Base-by-base conservation (phyloP, 2,329 filamentous ascomycete species). In the Fusarium buxicola region DNA sequence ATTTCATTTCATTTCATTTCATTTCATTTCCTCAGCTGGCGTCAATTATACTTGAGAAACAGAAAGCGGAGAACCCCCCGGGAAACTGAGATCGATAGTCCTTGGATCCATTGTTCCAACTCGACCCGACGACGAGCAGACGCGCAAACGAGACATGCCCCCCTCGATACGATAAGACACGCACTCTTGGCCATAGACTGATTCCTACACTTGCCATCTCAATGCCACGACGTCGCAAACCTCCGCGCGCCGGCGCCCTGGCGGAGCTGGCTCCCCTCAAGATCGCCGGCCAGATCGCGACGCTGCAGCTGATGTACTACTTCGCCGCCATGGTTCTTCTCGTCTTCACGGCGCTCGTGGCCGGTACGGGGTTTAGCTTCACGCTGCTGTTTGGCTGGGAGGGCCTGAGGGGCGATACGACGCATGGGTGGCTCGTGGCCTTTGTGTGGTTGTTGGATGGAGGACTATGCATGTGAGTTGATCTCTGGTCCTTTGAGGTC, bases 251-350 rank as follows among this genome's bases (percentile, higher is more conserved):
- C 41, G 86, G 86, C 75, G 85, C 86, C 66, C 80, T 87, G 35
- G 77, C 83, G 50, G 86, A 88, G 66, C 81, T 88, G n/a, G 85
- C 83, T 10, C 86, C 86, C 9, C 78, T 87, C 61, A 83, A 82
- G 63, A 86, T 88, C 72, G 81, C 86, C 43, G 75, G 78, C 58
- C 86, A 89, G 75, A 88, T 89, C 70, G 79, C 81, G 36, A 77
- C 79, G 11, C 74, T 89, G 12, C 86, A 89, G 69, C 77, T 75
- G 15, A 74, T 86, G 47, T 87, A 84, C 77, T 87, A 87, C 72
- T 73, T 75, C 55, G 76, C 76, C 15, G 81, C 83, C 8, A 71
- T 83, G 28, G 74, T 85, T 10, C 77, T 87, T 36, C 81, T 85
- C 72, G 76, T 86, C 55, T 88, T 89, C 75, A 85, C 83, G 9